phyloP scores from a whole-genome alignment of 805 yeast genomes.

The Metahyphopichia silvanorum region DNA sequence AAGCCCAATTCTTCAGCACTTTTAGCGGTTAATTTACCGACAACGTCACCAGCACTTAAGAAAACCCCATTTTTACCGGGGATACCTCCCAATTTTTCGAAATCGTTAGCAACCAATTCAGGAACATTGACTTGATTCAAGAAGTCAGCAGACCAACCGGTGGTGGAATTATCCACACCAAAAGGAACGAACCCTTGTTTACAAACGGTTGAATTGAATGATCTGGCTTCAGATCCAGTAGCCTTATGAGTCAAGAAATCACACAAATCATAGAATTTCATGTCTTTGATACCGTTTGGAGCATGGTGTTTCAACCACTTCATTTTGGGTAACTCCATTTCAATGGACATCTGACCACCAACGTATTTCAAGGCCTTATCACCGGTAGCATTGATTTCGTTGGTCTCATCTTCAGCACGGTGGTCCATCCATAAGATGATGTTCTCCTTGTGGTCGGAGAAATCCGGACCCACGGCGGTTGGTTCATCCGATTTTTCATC shows the following conservation, averaged over 20 bases:
- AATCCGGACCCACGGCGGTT: constrained; percentile 90
- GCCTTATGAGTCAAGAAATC: constrained; percentile 91
- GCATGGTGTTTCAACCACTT: constrained; percentile 91
- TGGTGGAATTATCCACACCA: constrained; percentile 80
- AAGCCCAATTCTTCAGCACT: constrained; percentile 86
- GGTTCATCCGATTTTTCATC: constrained; percentile 64
- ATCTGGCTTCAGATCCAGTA: constrained; percentile 81
- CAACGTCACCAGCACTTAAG: constrained; percentile 84
- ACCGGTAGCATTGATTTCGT: constrained; percentile 72
- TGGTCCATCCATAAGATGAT: constrained; percentile 98
- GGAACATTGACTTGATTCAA: constrained; percentile 63
- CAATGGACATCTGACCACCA: constrained; percentile 97
- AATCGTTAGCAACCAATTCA: constrained; percentile 76
- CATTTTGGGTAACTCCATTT: constrained; percentile 97
- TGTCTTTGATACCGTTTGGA: constrained; percentile 54
- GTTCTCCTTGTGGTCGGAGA: constrained; percentile 67
- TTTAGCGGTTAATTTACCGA: constrained; percentile 63
- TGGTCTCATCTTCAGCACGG: constrained; percentile 81
- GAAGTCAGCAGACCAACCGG: constrained; percentile 90
- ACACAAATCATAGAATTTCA: constrained; percentile 89
- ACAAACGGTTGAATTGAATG: constrained; percentile 88
- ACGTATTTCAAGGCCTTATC: constrained; percentile 85
- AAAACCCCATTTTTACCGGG: constrained; percentile 69
- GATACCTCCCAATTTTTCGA: constrained; percentile 78
- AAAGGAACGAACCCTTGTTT: constrained; percentile 93